These are phyloP conservation scores for Didymella lethalis DNA, from an alignment of 2,329 filamentous ascomycete species.

Conservation along the genomic window DNA sequence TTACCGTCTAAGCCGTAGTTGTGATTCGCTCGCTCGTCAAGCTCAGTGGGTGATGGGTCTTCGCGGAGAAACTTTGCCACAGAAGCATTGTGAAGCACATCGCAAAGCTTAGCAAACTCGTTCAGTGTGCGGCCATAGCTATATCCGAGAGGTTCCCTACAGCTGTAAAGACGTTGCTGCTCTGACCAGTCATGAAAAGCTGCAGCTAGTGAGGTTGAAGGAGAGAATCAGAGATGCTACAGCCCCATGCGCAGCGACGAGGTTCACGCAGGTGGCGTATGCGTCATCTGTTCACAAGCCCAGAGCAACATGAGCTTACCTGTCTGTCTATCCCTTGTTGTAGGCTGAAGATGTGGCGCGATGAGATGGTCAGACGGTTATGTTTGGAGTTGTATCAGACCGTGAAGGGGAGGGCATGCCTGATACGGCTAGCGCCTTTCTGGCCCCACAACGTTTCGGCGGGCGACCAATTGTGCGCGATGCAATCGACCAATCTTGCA, in stretches of 20 bases:
- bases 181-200: neutral
- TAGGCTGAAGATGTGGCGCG: neutral
- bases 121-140: neutral
- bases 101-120: slow-evolving; percentile 6
- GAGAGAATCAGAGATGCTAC: neutral
- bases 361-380: slow-evolving; percentile 34
- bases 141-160: neutral
- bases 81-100: slow-evolving; percentile 23
- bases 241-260: neutral
- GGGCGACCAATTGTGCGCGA: too few relatives aligned
- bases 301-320: neutral
- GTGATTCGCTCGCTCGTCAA: slow-evolving; percentile 17
- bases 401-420: too few relatives aligned
- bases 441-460: too few relatives aligned
- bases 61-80: slow-evolving; percentile 10
- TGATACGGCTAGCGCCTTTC: too few relatives aligned
- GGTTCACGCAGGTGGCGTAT: neutral
- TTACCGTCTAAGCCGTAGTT: slow-evolving; percentile 26
- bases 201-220: neutral
- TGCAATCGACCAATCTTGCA: too few relatives aligned
- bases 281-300: neutral
- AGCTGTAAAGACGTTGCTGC: neutral
- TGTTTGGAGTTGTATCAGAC: slow-evolving; percentile 38
- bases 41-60: slow-evolving; percentile 12
- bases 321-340: neutral